A percentile compares a stretch with the other conserved stretches of the same genome.
phyloP scores from a whole-genome alignment of 176 grass and related monocot species.

The Sorghum bicolor region Sorghum_bicolor_NCBIv3 NC_012873.2:2042501-2043000 shows the following conservation, averaged over 20 bases:
- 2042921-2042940: background rate
- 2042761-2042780: background rate
- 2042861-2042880: background rate
- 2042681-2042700: background rate
- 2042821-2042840: background rate
- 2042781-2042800: background rate
- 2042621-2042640: constrained; percentile 30
- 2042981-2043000: background rate
- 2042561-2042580: constrained; percentile 85
- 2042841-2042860: background rate
- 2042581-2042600: constrained; percentile 26
- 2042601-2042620: constrained; percentile 13
- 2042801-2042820: background rate
- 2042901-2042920: background rate
- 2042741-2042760: background rate
- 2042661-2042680: background rate
- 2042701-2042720: background rate
- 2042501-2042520: constrained; percentile 82
- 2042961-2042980: background rate
- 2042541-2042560: constrained; percentile 84
- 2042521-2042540: constrained; percentile 85
- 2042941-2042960: background rate
- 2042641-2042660: background rate
- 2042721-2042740: background rate
- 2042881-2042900: background rate